phyloP scores from a whole-genome alignment of 768 basidiomycete genomes.

The Hebeloma cylindrosporum region DNA sequence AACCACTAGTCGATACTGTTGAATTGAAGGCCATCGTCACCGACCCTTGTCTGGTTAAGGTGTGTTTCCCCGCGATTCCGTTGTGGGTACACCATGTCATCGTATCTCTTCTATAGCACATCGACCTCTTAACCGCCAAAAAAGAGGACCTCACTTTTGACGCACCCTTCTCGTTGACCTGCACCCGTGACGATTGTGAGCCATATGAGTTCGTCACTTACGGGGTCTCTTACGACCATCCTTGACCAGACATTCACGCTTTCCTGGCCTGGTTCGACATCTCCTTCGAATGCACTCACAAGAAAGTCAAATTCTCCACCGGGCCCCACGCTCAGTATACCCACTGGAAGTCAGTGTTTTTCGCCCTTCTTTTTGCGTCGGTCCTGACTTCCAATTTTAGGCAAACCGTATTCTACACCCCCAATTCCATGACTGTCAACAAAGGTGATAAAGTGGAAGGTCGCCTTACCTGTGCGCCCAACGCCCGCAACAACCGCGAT shows the following conservation, averaged over 20 bases:
- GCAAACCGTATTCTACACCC: constrained; percentile 98
- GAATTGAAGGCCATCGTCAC: constrained; percentile 95
- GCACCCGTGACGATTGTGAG: constrained; percentile 91
- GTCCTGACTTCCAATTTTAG: constrained; percentile 34
- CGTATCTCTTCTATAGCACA: constrained; percentile 52
- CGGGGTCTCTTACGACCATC: constrained; percentile 6
- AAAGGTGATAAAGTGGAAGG: constrained; percentile 77
- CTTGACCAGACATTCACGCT: constrained; percentile 79
- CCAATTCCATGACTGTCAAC: constrained; percentile 65
- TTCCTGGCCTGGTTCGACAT: constrained; percentile 99
- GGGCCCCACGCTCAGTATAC: constrained; percentile 97
- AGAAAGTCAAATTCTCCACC: constrained; percentile 93
- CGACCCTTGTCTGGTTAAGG: constrained; percentile 88
- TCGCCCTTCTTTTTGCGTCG: neutral
- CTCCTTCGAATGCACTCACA: constrained; percentile 93
- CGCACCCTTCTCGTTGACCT: constrained; percentile 73
- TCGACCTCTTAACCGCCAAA: constrained; percentile 86
- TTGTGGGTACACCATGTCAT: neutral
- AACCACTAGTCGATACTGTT: constrained; percentile 98
- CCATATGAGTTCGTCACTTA: constrained; percentile 11
- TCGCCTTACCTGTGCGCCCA: constrained; percentile 76
- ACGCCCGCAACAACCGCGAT: constrained; percentile 91
- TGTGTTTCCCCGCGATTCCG: constrained; percentile 26
- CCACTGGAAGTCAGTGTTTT: constrained; percentile 83
- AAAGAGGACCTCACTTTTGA: constrained; percentile 94